Percentiles rank a stretch among this genome's conserved stretches.
Evolutionary conservation across 2,329 filamentous ascomycete species (phyloP).

Genomic region (Hypoxylon sp.): DNA sequence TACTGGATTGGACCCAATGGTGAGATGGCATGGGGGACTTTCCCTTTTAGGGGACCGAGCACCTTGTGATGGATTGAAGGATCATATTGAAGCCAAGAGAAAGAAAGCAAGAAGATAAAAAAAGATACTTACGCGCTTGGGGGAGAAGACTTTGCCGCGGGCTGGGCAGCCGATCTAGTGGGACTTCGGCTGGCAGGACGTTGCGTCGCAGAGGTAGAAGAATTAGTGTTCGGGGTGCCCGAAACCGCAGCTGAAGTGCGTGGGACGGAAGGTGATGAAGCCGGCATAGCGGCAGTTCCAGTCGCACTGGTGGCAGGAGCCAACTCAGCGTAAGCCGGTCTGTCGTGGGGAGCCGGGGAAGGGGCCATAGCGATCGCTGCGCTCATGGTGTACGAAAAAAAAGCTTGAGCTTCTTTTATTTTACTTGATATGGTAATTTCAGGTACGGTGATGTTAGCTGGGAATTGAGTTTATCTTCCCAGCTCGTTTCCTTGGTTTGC

Average conservation of each 20-base stretch:
- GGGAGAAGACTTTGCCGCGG: constrained; percentile 67
- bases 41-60: constrained; percentile 5
- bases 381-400: constrained; percentile 66
- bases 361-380: constrained; percentile 76
- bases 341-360: constrained; percentile 75
- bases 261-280: constrained; percentile 60
- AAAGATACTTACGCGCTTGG: constrained; percentile 67
- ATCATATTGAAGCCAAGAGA: constrained; percentile 31
- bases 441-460: constrained; percentile 38
- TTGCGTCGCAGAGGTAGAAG: constrained; percentile 54
- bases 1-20: neutral
- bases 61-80: constrained; percentile 36
- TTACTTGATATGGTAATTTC: constrained; percentile 39
- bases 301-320: constrained; percentile 59
- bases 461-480: constrained; percentile 34
- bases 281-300: constrained; percentile 49
- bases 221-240: constrained; percentile 57
- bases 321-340: constrained; percentile 66
- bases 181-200: constrained; percentile 69
- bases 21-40: constrained; percentile 6
- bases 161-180: constrained; percentile 52
- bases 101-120: constrained; percentile 41
- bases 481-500: constrained; percentile 28
- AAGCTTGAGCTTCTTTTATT: constrained; percentile 43
- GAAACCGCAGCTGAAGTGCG: constrained; percentile 55